phyloP scores from a whole-genome alignment of 2,329 filamentous ascomycete species.

The Cytospora chrysosperma region DNA sequence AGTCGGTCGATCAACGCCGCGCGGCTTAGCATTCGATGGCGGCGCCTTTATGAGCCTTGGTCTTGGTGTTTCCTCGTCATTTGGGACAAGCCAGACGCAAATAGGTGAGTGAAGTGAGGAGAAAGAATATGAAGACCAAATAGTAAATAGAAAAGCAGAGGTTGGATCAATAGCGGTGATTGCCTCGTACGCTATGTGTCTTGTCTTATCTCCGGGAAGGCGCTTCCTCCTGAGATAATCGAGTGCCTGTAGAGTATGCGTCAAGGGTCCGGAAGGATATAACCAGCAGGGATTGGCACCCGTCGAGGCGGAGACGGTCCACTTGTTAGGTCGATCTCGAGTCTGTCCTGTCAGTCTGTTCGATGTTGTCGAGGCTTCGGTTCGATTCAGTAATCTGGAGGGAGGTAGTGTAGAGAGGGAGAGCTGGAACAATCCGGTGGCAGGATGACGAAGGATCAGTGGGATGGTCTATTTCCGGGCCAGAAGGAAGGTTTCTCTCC shows the following conservation, averaged over 20 bases:
- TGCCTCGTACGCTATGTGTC: neutral
- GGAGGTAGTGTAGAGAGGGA: constrained; percentile 1
- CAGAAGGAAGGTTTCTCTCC: neutral
- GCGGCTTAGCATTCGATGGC: neutral
- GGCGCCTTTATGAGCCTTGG: neutral
- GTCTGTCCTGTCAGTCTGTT: too few relatives aligned
- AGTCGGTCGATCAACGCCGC: neutral
- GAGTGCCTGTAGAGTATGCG: neutral
- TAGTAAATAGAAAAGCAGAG: neutral
- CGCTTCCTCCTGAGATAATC: neutral
- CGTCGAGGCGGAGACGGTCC: constrained; percentile 8
- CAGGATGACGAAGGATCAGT: neutral
- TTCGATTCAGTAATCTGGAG: neutral
- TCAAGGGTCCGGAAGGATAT: neutral
- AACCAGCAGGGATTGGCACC: neutral
- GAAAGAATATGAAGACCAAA: neutral
- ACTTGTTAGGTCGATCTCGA: constrained; percentile 1
- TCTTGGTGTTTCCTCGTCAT: neutral
- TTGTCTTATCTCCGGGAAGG: constrained; percentile 3
- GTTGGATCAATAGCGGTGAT: neutral
- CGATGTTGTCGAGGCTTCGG: neutral
- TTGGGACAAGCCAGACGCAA: neutral
- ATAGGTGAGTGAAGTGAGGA: neutral
- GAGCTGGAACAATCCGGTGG: neutral
- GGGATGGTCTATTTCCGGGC: constrained; percentile 10